A percentile compares a stretch with the other conserved stretches of the same genome.
phyloP scores from a whole-genome alignment of 2,329 filamentous ascomycete genomes.

The Talaromyces sp. region DNA sequence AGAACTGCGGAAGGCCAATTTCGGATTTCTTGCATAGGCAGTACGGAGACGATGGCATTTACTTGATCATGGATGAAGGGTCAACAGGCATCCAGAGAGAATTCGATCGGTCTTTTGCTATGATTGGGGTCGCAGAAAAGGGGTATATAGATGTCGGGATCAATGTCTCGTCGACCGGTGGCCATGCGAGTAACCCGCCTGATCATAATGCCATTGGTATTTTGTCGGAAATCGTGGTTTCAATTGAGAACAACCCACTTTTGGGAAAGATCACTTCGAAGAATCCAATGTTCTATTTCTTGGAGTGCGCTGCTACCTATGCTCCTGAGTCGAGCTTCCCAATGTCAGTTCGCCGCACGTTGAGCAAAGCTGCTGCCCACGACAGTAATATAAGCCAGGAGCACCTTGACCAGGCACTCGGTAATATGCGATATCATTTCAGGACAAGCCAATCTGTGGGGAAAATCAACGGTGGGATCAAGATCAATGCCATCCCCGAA shows the following conservation, averaged over 20 bases:
- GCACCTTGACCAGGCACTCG: slow-evolving; percentile 1
- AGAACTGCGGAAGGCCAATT: slow-evolving; percentile 52
- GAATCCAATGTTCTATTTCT: slow-evolving; percentile 52
- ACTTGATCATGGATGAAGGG: slow-evolving; percentile 59
- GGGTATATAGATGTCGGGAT: slow-evolving; percentile 56
- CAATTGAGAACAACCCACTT: slow-evolving; percentile 56
- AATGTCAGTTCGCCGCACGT: slow-evolving; percentile 30
- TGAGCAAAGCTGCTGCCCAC: slow-evolving; percentile 29
- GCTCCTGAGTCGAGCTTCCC: slow-evolving; percentile 46
- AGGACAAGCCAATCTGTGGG: slow-evolving; percentile 54
- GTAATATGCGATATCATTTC: slow-evolving; percentile 42
- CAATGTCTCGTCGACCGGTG: slow-evolving; percentile 52
- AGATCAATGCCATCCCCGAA: slow-evolving; percentile 55
- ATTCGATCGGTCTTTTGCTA: slow-evolving; percentile 43
- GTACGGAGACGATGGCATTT: slow-evolving; percentile 54
- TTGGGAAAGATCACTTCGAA: slow-evolving; percentile 43
- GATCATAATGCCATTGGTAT: slow-evolving; percentile 66
- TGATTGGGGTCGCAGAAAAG: slow-evolving; percentile 59
- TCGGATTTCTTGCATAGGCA: slow-evolving; percentile 44
- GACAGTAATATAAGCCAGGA: slow-evolving; percentile 17
- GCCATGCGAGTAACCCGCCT: slow-evolving; percentile 56
- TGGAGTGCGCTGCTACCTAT: slow-evolving; percentile 54
- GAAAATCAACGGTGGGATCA: slow-evolving; percentile 49
- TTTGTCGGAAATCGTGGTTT: slow-evolving; percentile 56
- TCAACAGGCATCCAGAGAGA: slow-evolving; percentile 49